Base-by-base conservation (phyloP, 2,329 filamentous ascomycete species). In the Ophiocordyceps camponoti-leonardi region DNA sequence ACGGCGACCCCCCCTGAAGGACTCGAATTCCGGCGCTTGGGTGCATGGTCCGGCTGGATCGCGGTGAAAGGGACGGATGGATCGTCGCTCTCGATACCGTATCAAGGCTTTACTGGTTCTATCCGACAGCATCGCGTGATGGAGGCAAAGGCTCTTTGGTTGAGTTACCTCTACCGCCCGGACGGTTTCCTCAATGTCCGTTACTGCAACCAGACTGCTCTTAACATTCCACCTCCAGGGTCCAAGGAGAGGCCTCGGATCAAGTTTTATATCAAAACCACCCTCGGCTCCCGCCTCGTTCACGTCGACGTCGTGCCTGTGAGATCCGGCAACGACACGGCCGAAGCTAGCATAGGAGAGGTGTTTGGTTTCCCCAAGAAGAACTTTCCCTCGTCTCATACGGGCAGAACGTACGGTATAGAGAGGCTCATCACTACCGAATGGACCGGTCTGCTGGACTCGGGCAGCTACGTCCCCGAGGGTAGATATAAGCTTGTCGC, bases 41-140 rank as follows among this genome's bases (percentile, higher is more conserved):
- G 63, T 2, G 54, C 68, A 3, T 69, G 65, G 56, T 64, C 62
- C 5, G 67, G 66, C 12, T 67, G 61, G 50, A 56, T 69, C 30
- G 53, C 61, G 11, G 56, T 69, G 45, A 65, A 64, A 44, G 60
- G 64, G 19, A 61, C 60, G 8, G 64, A 66, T 28, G 62, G 61
- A 14, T 53, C 56, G 19, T 54, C 56, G 2, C 53, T 67, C 12
- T 60, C 59, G 2, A 52, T 69, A 8, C 66, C 66, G 0, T 69
- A 69, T 51, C 57, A 64, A 45, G 37, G 37, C 18, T 12, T 20
- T 18, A 19, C 37, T 4, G 37, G 37, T 2, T 40, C 37, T 12
- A 18, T 40, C 10, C 37, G 19, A 12, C 10, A 40, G n/a, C n/a
- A 18, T 18, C n/a, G 11, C 14, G 18, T 40, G 2, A 14, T 40